Conservation (phyloP, 768 basidiomycete genomes). For the Nidularia sp. region DNA sequence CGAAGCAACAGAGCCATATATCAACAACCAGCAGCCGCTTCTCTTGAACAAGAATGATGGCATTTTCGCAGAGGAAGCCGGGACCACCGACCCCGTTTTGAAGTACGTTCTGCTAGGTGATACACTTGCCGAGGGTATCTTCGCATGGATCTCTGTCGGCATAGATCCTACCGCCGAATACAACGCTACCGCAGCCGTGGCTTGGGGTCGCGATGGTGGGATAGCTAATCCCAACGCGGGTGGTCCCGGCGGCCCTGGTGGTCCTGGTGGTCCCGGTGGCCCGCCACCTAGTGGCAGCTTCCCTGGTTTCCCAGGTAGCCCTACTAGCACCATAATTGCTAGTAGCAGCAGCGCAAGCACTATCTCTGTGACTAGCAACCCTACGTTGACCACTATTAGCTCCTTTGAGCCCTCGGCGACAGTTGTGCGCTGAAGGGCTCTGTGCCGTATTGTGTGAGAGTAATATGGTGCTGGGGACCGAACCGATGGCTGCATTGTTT, state of each 20-base stretch:
- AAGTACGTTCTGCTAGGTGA: neutral
- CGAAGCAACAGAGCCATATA: neutral
- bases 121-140: neutral
- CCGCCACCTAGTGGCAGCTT: neutral
- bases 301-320: neutral
- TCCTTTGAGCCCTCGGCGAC: too few relatives aligned
- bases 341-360: too few relatives aligned
- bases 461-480: too few relatives aligned
- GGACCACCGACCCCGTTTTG: neutral
- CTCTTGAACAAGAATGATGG: neutral
- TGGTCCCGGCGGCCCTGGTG: neutral
- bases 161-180: neutral
- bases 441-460: too few relatives aligned
- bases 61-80: neutral
- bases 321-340: neutral
- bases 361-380: too few relatives aligned
- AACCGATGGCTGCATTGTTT: too few relatives aligned
- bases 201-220: neutral
- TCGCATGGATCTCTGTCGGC: neutral
- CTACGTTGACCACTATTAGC: too few relatives aligned
- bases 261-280: neutral
- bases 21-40: neutral
- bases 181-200: neutral
- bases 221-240: neutral
- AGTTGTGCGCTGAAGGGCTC: too few relatives aligned